Percentiles rank a stretch among this genome's conserved stretches.
Conservation (phyloP, 768 basidiomycete genomes). For the Tephrocybe rancida region DNA sequence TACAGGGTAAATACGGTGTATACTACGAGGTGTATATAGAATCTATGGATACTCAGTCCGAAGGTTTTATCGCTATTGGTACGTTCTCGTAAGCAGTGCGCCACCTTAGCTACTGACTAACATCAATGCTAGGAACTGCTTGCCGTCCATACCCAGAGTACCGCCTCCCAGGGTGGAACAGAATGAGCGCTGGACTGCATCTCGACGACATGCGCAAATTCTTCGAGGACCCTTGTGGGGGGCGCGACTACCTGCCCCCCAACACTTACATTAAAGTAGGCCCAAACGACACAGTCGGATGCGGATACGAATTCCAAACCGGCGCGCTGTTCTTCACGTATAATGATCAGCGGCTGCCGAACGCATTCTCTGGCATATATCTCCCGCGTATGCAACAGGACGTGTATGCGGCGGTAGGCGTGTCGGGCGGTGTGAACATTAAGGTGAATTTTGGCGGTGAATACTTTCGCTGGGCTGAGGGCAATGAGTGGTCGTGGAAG, state of each 20-base stretch:
- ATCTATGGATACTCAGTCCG: conserved; percentile 41
- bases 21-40: conserved; percentile 66
- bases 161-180: conserved; percentile 74
- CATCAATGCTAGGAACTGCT: conserved; percentile 48
- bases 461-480: conserved; percentile 62
- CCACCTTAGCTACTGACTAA: background rate
- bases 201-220: conserved; percentile 76
- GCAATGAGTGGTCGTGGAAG: conserved; percentile 67
- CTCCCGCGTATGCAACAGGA: conserved; percentile 52
- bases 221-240: conserved; percentile 69
- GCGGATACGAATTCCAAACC: conserved; percentile 60
- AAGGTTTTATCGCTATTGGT: conserved; percentile 63
- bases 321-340: conserved; percentile 65
- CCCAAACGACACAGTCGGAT: conserved; percentile 59
- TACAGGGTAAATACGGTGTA: conserved; percentile 53
- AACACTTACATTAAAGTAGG: conserved; percentile 30
- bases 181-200: conserved; percentile 64
- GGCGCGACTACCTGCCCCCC: conserved; percentile 49
- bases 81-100: background rate
- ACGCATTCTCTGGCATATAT: conserved; percentile 63
- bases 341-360: conserved; percentile 56
- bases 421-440: conserved; percentile 53
- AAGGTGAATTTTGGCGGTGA: conserved; percentile 70
- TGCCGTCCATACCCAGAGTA: conserved; percentile 67
- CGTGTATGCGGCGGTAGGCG: conserved; percentile 67